Percentiles rank a stretch among this genome's conserved stretches.
Conservation (phyloP, 2,329 filamentous ascomycete genomes). For the Hypoxylon sp. region DNA sequence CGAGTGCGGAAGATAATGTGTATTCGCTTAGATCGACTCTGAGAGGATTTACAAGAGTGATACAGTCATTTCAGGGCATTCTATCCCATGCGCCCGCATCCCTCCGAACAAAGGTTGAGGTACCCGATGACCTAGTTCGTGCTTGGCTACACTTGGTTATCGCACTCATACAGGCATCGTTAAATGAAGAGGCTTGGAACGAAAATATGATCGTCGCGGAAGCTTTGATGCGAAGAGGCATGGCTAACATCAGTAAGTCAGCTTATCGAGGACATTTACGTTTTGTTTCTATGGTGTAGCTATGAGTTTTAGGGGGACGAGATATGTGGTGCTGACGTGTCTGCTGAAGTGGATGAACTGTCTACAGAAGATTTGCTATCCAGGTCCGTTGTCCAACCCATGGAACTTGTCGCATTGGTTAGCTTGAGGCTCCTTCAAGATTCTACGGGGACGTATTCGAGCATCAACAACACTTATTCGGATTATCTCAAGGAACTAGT, state of each 20-base stretch:
- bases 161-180: conserved; percentile 53
- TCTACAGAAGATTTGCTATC: conserved; percentile 55
- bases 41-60: conserved; percentile 32
- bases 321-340: conserved; percentile 11
- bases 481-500: conserved; percentile 61
- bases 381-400: conserved; percentile 59
- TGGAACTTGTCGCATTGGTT: conserved; percentile 61
- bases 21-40: conserved; percentile 30
- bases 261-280: not conserved
- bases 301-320: not conserved
- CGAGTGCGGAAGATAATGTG: conserved; percentile 3
- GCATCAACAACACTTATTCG: conserved; percentile 61
- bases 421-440: conserved; percentile 59
- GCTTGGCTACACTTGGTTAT: conserved; percentile 62
- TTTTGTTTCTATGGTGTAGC: not conserved
- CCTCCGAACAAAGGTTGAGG: conserved; percentile 52
- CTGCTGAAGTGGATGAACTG: conserved; percentile 51
- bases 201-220: conserved; percentile 54
- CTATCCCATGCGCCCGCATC: conserved; percentile 45
- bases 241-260: conserved; percentile 54
- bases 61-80: conserved; percentile 42
- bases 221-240: conserved; percentile 55
- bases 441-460: conserved; percentile 56
- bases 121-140: conserved; percentile 57
- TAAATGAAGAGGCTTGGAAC: conserved; percentile 47